Percentiles rank a stretch among this genome's conserved stretches.
Conservation (phyloP, 2,329 filamentous ascomycete species). For the Trichophyton simii region DNA sequence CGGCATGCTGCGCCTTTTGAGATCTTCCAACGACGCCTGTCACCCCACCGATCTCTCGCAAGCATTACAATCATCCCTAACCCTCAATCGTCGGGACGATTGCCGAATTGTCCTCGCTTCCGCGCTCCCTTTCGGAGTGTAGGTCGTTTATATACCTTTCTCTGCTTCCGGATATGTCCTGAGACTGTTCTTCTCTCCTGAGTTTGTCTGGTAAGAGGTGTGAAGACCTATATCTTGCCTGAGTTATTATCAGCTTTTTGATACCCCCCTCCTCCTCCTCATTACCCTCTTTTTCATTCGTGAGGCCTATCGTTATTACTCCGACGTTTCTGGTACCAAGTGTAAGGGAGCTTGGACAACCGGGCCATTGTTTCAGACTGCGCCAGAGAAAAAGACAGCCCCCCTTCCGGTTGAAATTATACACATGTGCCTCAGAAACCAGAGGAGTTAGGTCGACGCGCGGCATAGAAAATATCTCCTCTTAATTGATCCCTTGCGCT, state of each 20-base stretch:
- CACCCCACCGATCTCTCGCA: not conserved
- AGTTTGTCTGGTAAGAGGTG: not conserved
- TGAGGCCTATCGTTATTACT: not conserved
- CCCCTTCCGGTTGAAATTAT: not conserved
- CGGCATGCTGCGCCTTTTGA: not conserved
- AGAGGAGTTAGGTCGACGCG: not conserved
- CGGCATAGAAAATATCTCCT: not conserved
- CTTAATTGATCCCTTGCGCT: not conserved
- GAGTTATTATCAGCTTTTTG: not conserved
- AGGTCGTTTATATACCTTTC: not conserved
- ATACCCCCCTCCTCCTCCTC: not conserved
- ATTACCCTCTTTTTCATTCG: not conserved
- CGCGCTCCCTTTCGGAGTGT: not conserved
- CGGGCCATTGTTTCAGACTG: not conserved
- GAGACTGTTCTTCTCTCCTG: not conserved
- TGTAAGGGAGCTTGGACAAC: not conserved
- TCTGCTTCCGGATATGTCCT: not conserved
- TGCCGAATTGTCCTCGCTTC: not conserved
- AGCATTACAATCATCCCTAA: not conserved
- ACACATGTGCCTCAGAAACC: not conserved
- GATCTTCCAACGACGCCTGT: not conserved
- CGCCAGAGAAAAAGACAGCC: not conserved
- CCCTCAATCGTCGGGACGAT: not conserved
- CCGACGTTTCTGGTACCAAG: not conserved
- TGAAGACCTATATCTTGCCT: not conserved